These are phyloP conservation scores for Lithospermum erythrorhizon DNA, from an alignment of 257 asterid genomes.

Conservation along the genomic window DNA sequence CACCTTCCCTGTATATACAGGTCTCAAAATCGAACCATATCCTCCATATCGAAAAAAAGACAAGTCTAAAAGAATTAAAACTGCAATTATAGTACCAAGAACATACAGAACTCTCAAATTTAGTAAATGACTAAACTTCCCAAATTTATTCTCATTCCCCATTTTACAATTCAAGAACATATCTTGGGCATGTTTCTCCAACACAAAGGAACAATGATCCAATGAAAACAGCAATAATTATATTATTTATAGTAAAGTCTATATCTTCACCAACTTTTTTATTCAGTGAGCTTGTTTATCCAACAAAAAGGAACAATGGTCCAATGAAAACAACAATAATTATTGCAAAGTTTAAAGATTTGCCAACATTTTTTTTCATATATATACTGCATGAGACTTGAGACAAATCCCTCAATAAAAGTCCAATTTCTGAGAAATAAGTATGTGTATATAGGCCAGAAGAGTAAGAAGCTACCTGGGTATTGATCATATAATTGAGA, in stretches of 20 bases:
- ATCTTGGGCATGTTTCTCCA: too few relatives aligned
- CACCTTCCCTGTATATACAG: conserved; percentile 10
- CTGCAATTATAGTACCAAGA: conserved; percentile 18
- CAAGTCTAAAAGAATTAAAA: conserved; percentile 23
- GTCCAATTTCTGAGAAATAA: too few relatives aligned
- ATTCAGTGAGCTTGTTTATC: too few relatives aligned
- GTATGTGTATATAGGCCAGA: background rate
- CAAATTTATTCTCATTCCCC: conserved; percentile 22
- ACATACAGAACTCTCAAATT: conserved; percentile 13
- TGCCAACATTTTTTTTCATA: background rate
- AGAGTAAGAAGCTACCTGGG: background rate
- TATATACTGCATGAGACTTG: too few relatives aligned
- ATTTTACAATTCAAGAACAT: conserved; percentile 8
- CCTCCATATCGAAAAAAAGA: conserved; percentile 20
- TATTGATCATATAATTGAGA: background rate
- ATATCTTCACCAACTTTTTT: too few relatives aligned
- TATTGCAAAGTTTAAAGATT: too few relatives aligned
- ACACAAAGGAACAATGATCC: background rate
- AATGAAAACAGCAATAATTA: background rate
- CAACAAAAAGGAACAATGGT: background rate
- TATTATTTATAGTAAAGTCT: too few relatives aligned
- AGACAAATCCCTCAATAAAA: too few relatives aligned
- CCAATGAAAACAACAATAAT: background rate
- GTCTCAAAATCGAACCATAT: conserved; percentile 18
- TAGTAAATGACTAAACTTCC: conserved; percentile 13